Conservation (phyloP, 2,329 filamentous ascomycete species). For the Pseudogymnoascus sp. region DNA sequence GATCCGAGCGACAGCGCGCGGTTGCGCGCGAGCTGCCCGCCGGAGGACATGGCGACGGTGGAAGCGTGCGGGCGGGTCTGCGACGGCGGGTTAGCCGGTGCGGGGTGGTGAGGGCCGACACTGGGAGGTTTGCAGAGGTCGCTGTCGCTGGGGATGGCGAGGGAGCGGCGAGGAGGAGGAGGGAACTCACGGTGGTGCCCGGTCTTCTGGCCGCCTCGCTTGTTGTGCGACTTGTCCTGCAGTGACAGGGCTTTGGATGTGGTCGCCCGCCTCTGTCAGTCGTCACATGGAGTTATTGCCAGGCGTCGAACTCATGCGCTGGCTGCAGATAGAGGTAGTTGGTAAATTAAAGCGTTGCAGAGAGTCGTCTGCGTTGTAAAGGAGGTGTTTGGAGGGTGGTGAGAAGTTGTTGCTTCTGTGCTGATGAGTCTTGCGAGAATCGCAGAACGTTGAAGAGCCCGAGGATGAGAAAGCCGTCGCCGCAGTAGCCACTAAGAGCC, state of each 20-base stretch:
- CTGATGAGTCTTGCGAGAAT: slow-evolving; percentile 4
- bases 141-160: slow-evolving; percentile 12
- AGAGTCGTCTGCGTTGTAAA: neutral
- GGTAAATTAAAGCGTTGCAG: neutral
- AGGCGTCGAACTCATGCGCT: neutral
- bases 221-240: slow-evolving; percentile 24
- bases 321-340: neutral
- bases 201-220: slow-evolving; percentile 24
- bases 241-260: slow-evolving; percentile 29
- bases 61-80: slow-evolving; percentile 14
- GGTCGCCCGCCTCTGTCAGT: slow-evolving; percentile 26
- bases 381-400: neutral
- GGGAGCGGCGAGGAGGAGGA: neutral
- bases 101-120: neutral
- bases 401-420: slow-evolving; percentile 17
- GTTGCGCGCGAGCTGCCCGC: slow-evolving; percentile 48
- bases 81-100: slow-evolving; percentile 25
- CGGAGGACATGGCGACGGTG: slow-evolving; percentile 49
- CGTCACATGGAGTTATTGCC: slow-evolving; percentile 19
- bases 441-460: neutral
- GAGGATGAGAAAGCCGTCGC: neutral
- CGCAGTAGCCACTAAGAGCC: slow-evolving; percentile 2
- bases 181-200: neutral
- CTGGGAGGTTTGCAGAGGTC: neutral
- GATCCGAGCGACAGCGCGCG: slow-evolving; percentile 54